These are phyloP conservation scores for Yamadazyma nakazawae DNA, from an alignment of 805 yeast species.

Conservation along the genomic window DNA sequence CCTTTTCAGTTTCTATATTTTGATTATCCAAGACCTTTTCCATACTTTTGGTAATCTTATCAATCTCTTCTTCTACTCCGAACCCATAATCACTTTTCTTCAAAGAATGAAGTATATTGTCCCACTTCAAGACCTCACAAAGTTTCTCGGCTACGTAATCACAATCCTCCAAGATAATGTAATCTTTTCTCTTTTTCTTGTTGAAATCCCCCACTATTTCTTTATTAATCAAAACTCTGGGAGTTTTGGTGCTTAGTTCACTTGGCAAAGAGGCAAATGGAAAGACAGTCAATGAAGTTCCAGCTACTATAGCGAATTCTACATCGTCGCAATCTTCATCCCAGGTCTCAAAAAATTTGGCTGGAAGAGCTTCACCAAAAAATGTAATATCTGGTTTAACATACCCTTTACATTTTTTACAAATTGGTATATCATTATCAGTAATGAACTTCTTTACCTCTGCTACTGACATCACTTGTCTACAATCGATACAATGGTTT, in stretches of 20 bases:
- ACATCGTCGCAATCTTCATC: slow-evolving; percentile 51
- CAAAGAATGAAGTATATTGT: slow-evolving; percentile 46
- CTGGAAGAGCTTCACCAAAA: slow-evolving; percentile 87
- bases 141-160: slow-evolving; percentile 60
- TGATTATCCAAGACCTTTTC: slow-evolving; percentile 6
- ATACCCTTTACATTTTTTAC: slow-evolving; percentile 65
- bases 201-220: slow-evolving; percentile 76
- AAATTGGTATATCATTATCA: slow-evolving; percentile 47
- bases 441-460: slow-evolving; percentile 42
- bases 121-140: slow-evolving; percentile 63
- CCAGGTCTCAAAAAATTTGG: slow-evolving; percentile 63
- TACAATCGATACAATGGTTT: slow-evolving; percentile 81
- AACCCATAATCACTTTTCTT: slow-evolving; percentile 17
- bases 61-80: slow-evolving; percentile 13
- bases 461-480: slow-evolving; percentile 46
- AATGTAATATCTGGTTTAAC: slow-evolving; percentile 94
- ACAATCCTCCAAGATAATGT: slow-evolving; percentile 58
- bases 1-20: slow-evolving; percentile 9
- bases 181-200: slow-evolving; percentile 45
- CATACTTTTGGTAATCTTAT: slow-evolving; percentile 14
- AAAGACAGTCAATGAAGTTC: slow-evolving; percentile 83
- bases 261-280: slow-evolving; percentile 87
- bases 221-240: slow-evolving; percentile 68
- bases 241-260: slow-evolving; percentile 45
- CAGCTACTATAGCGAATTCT: slow-evolving; percentile 82